These are phyloP conservation scores for Mortierella sp. DNA, from an alignment of 371 early-diverging fungal species.

Conservation along the genomic window DNA sequence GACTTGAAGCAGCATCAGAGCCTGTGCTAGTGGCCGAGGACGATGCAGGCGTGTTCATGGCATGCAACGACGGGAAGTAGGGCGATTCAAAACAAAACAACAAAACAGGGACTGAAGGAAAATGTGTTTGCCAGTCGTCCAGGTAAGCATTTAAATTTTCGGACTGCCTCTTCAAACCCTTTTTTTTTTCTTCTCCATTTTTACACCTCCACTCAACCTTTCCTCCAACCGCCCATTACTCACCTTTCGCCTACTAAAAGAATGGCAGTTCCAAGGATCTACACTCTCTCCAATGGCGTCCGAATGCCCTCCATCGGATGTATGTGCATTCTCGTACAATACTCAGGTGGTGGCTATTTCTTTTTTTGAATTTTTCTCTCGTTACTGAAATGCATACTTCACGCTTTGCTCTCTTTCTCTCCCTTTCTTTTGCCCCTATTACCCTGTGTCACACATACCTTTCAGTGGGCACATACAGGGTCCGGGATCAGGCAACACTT, in stretches of 20 bases:
- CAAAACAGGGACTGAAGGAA: slow-evolving; percentile 1
- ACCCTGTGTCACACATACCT: too few relatives aligned
- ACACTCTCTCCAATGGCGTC: slow-evolving; percentile 66
- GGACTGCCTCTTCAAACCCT: background rate
- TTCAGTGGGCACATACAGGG: slow-evolving; percentile 82
- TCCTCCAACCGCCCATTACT: background rate
- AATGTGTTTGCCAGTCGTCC: too few relatives aligned
- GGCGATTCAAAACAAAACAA: background rate
- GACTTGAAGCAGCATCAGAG: slow-evolving; percentile 14
- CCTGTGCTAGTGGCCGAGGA: slow-evolving; percentile 11
- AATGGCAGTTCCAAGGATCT: slow-evolving; percentile 28
- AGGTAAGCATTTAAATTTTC: too few relatives aligned
- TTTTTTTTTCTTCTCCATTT: background rate
- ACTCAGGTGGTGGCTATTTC: background rate
- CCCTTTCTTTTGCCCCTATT: background rate
- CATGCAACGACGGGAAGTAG: background rate
- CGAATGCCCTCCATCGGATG: slow-evolving; percentile 69
- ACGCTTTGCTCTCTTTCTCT: slow-evolving; percentile 17
- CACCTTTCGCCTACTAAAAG: background rate
- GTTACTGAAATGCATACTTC: background rate
- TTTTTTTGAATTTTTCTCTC: slow-evolving; percentile 25
- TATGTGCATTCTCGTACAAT: slow-evolving; percentile 23
- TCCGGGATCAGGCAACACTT: slow-evolving; percentile 66
- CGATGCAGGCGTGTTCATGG: slow-evolving; percentile 32
- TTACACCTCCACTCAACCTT: background rate